phyloP scores from a whole-genome alignment of 2,329 filamentous ascomycete species.

The Penicillium thymicola region DNA sequence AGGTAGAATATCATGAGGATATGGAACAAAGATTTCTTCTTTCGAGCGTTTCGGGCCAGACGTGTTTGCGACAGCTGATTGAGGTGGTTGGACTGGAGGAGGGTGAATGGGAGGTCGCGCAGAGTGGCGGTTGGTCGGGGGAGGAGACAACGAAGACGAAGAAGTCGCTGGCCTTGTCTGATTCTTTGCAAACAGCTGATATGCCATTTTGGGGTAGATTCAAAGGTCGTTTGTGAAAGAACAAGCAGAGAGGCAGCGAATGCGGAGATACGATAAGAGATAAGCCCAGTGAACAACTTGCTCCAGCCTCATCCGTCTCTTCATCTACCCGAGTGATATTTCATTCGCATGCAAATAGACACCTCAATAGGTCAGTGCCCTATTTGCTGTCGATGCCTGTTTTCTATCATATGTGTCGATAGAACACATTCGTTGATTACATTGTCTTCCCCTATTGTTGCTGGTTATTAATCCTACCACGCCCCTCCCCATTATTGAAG shows the following conservation, averaged over 20 bases:
- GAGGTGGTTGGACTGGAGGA: constrained; percentile 28
- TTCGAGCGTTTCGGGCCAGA: constrained; percentile 23
- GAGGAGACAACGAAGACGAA: constrained; percentile 21
- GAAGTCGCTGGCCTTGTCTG: constrained; percentile 23
- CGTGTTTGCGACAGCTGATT: constrained; percentile 22
- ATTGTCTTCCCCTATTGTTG: constrained; percentile 11
- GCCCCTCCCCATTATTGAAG: constrained; percentile 1
- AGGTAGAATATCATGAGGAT: constrained; percentile 27
- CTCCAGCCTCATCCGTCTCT: constrained; percentile 23
- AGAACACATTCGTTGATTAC: neutral
- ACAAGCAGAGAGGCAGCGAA: constrained; percentile 10
- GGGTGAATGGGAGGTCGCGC: constrained; percentile 31
- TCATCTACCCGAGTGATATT: constrained; percentile 12
- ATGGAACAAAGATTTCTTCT: constrained; percentile 31
- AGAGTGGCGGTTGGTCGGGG: constrained; percentile 13
- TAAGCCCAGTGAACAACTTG: constrained; percentile 23
- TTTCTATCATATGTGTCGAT: neutral
- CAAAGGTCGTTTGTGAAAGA: constrained; percentile 4
- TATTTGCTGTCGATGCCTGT: neutral
- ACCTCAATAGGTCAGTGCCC: constrained; percentile 17
- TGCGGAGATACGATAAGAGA: constrained; percentile 39
- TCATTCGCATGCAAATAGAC: constrained; percentile 9
- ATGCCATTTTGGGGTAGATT: constrained; percentile 30
- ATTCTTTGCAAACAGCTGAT: constrained; percentile 38
- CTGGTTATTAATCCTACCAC: constrained; percentile 4